These are phyloP conservation scores for Zopfia rhizophila DNA, from an alignment of 2,329 filamentous ascomycete species.

Conservation along the genomic window DNA sequence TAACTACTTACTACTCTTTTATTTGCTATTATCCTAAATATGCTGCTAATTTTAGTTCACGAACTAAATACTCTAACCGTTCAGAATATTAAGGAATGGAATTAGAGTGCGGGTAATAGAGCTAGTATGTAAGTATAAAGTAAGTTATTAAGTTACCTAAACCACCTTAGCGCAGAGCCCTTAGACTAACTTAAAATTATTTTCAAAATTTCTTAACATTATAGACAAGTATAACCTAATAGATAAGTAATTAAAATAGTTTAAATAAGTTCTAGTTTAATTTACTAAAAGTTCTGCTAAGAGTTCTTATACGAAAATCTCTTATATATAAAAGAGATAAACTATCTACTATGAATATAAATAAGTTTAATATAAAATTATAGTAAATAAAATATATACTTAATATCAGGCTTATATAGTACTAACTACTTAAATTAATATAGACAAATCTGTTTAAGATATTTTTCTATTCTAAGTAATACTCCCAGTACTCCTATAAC, in stretches of 20 bases:
- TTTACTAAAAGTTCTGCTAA: conserved; percentile 2
- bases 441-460: conserved; percentile 6
- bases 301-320: conserved; percentile 4
- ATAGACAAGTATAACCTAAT: conserved; percentile 9
- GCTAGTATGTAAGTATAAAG: conserved; percentile 3
- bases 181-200: conserved; percentile 3
- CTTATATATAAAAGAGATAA: conserved; percentile 4
- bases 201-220: conserved; percentile 6
- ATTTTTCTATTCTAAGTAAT: conserved; percentile 3
- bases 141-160: no score
- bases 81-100: conserved; percentile 7
- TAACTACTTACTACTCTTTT: conserved; percentile 1
- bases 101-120: conserved; percentile 4
- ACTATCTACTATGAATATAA: conserved; percentile 1
- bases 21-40: not conserved
- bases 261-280: conserved; percentile 4
- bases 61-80: conserved; percentile 6
- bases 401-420: conserved; percentile 5
- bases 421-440: conserved; percentile 4
- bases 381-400: conserved; percentile 3
- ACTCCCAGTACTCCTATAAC: conserved; percentile 8
- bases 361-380: conserved; percentile 5
- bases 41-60: conserved; percentile 3
- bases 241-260: conserved; percentile 1
- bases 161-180: not conserved